Evolutionary conservation across 805 yeast genomes (phyloP).

Genomic region (Candida koratica): DNA sequence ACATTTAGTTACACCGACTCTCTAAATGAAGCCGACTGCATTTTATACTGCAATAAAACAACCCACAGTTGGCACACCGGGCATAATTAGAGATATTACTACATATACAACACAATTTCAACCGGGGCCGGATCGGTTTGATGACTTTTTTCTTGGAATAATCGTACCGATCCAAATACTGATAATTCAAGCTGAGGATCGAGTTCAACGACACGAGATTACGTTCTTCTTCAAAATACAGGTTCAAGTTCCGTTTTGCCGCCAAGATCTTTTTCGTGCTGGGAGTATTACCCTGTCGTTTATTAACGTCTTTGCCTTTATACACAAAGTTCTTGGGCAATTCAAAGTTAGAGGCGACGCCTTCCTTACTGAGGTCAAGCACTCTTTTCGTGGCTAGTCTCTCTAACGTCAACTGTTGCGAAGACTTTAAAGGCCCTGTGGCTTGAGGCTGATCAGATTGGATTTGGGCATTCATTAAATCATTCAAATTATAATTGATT

Average conservation of each 20-base stretch:
- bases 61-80: constrained; percentile 38
- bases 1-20: constrained; percentile 38
- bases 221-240: constrained; percentile 44
- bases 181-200: constrained; percentile 38
- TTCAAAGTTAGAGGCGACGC: constrained; percentile 30
- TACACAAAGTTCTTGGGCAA: constrained; percentile 40
- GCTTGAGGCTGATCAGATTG: constrained; percentile 24
- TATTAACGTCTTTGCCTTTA: constrained; percentile 20
- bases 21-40: constrained; percentile 39
- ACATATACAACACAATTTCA: constrained; percentile 40
- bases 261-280: constrained; percentile 40
- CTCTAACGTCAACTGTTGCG: constrained; percentile 42
- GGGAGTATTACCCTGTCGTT: constrained; percentile 40
- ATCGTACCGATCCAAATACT: constrained; percentile 36
- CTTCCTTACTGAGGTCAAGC: constrained; percentile 32
- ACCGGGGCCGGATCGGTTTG: constrained; percentile 26
- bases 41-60: constrained; percentile 37
- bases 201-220: constrained; percentile 41
- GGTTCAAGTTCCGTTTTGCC: constrained; percentile 40
- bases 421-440: constrained; percentile 37
- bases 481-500: constrained; percentile 42
- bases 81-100: constrained; percentile 35
- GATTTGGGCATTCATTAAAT: constrained; percentile 40
- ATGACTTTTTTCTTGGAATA: constrained; percentile 15
- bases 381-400: constrained; percentile 34